phyloP scores from a whole-genome alignment of 2,329 filamentous ascomycete species.

The Dryadomyces sulphureus region DNA sequence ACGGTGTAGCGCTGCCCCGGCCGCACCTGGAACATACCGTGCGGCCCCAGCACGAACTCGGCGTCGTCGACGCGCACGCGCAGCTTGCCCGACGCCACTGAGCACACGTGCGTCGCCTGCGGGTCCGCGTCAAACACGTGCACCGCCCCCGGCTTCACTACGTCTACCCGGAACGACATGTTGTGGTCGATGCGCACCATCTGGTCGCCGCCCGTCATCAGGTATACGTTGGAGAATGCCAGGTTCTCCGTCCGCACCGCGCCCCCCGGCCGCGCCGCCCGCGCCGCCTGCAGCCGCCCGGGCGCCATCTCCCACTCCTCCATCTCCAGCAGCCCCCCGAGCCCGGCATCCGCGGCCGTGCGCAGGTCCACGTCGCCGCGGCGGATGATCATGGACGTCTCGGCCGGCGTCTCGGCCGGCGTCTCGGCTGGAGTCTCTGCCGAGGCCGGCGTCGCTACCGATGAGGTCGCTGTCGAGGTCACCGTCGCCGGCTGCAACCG shows the following conservation, averaged over 20 bases:
- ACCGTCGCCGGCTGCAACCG: too few relatives aligned
- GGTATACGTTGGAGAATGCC: constrained; percentile 20
- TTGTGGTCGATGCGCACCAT: constrained; percentile 14
- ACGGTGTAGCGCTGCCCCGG: constrained; percentile 22
- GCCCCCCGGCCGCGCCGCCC: background rate
- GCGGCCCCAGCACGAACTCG: constrained; percentile 25
- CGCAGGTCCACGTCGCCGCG: too few relatives aligned
- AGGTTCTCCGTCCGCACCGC: constrained; percentile 10
- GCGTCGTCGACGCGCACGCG: constrained; percentile 15
- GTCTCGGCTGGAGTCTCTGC: too few relatives aligned
- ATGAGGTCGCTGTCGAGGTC: too few relatives aligned
- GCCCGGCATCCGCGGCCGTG: background rate
- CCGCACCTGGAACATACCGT: constrained; percentile 28
- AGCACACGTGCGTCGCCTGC: constrained; percentile 14
- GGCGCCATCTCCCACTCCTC: constrained; percentile 23
- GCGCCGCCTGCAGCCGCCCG: constrained; percentile 14
- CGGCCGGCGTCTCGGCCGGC: too few relatives aligned
- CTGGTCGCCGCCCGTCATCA: constrained; percentile 11
- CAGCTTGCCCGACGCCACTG: constrained; percentile 18
- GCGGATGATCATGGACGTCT: too few relatives aligned
- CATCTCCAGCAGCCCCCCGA: constrained; percentile 16
- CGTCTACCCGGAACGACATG: constrained; percentile 16
- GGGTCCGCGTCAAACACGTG: constrained; percentile 11
- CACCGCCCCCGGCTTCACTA: constrained; percentile 13
- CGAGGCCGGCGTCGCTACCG: too few relatives aligned